Percentiles rank a stretch among this genome's conserved stretches.
Evolutionary conservation across 306 rosid genomes (phyloP).

Genomic region (Cicer cuneatum): DNA sequence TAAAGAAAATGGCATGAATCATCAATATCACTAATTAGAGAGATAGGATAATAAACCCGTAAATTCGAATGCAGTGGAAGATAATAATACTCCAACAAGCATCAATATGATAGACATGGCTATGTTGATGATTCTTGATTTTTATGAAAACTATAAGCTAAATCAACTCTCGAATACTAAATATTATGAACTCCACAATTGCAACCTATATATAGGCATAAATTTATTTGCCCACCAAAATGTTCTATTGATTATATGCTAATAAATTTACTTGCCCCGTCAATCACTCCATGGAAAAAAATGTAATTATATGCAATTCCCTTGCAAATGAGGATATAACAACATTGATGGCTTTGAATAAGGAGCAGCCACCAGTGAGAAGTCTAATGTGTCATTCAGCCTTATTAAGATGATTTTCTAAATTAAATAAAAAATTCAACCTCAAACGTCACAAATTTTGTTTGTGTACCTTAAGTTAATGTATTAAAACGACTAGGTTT

Average conservation of each 20-base stretch:
- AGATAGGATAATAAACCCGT: constrained; percentile 13
- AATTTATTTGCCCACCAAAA: not conserved
- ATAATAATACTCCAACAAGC: constrained; percentile 40
- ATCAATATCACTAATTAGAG: not conserved
- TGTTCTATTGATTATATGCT: not conserved
- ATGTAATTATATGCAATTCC: not conserved
- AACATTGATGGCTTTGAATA: constrained; percentile 28
- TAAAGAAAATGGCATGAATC: not conserved
- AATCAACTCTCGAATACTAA: not conserved
- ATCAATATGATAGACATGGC: constrained; percentile 39
- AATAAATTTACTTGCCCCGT: constrained; percentile 35
- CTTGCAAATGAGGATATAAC: not conserved
- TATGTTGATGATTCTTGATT: constrained; percentile 2
- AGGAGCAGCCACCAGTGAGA: not conserved
- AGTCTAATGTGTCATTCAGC: constrained; percentile 28
- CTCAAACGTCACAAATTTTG: constrained; percentile 11
- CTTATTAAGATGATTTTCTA: not conserved
- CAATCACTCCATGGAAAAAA: constrained; percentile 41
- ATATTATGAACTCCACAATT: not conserved
- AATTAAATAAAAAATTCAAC: constrained; percentile 1
- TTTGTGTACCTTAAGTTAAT: not conserved
- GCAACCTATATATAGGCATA: constrained; percentile 17
- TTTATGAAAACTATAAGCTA: not conserved
- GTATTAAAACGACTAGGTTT: constrained; percentile 3
- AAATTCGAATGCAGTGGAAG: constrained; percentile 7